Evolutionary conservation across 768 basidiomycete species (phyloP).

Genomic region (Phlebiopsis flavidoalba): DNA sequence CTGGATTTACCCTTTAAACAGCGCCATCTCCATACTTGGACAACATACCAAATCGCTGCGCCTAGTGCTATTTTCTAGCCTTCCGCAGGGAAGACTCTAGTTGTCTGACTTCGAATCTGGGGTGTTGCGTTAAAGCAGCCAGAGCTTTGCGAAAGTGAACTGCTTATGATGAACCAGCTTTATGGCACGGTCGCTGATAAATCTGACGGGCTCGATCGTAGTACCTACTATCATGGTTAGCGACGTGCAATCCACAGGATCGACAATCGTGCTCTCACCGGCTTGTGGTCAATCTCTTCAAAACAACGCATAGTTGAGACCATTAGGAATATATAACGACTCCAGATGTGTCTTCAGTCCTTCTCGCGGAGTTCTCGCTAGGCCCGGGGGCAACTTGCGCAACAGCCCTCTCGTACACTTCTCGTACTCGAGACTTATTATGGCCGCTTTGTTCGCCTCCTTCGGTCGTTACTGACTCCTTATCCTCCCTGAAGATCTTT

Average conservation of each 20-base stretch:
- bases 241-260: background rate
- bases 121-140: conserved; percentile 90
- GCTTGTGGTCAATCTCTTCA: conserved; percentile 94
- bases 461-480: conserved; percentile 63
- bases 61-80: conserved; percentile 92
- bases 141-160: conserved; percentile 97
- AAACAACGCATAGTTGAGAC: conserved; percentile 95
- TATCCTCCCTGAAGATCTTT: conserved; percentile 71
- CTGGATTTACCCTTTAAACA: conserved; percentile 96
- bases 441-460: conserved; percentile 61
- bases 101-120: conserved; percentile 85
- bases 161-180: conserved; percentile 90
- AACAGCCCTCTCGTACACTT: conserved; percentile 94
- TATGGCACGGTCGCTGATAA: conserved; percentile 85
- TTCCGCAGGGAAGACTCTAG: conserved; percentile 73
- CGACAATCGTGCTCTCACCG: conserved; percentile 36
- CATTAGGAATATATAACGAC: conserved; percentile 89
- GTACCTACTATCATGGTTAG: conserved; percentile 52
- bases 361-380: too few species aligned
- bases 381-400: conserved; percentile 96
- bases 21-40: conserved; percentile 87
- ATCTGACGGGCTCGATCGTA: conserved; percentile 82
- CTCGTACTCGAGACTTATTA: conserved; percentile 72
- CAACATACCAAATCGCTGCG: conserved; percentile 90
- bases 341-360: conserved; percentile 85